phyloP scores from a whole-genome alignment of 352 stramenopile species.

The Phytophthora pisi region DNA sequence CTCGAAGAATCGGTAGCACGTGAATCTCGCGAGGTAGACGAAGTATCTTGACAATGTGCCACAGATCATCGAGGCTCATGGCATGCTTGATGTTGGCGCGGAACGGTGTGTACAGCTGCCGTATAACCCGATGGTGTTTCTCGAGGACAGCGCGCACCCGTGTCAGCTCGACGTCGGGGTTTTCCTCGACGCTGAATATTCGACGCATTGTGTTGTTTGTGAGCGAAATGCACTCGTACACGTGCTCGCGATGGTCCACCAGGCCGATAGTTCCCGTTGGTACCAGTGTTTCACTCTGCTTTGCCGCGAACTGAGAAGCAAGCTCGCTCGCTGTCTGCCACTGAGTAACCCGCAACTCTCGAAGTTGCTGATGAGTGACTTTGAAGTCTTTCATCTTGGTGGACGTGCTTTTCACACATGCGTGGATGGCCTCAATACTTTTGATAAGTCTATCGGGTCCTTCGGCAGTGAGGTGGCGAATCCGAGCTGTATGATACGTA shows the following conservation, averaged over 20 bases:
- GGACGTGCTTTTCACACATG: slow-evolving; percentile 35
- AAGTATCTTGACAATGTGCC: slow-evolving; percentile 71
- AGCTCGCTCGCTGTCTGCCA: slow-evolving; percentile 62
- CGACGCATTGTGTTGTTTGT: slow-evolving; percentile 58
- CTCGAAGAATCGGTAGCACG: slow-evolving; percentile 55
- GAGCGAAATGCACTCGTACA: slow-evolving; percentile 68
- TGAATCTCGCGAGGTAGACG: slow-evolving; percentile 61
- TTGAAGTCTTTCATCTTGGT: slow-evolving; percentile 43
- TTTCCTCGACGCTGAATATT: slow-evolving; percentile 64
- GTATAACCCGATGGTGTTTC: slow-evolving; percentile 58
- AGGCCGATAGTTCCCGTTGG: not conserved
- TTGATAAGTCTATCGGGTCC: slow-evolving; percentile 38
- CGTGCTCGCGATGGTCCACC: slow-evolving; percentile 48
- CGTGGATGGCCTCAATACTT: slow-evolving; percentile 43
- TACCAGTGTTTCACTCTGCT: not conserved
- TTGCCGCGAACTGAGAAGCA: slow-evolving; percentile 40
- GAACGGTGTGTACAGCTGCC: slow-evolving; percentile 60
- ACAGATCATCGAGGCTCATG: slow-evolving; percentile 69
- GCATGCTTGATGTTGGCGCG: slow-evolving; percentile 46
- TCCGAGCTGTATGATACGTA: slow-evolving; percentile 51
- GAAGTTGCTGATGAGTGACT: slow-evolving; percentile 35
- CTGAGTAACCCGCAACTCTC: slow-evolving; percentile 46
- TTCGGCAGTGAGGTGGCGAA: slow-evolving; percentile 40
- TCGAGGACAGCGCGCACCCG: slow-evolving; percentile 53
- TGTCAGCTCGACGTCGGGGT: slow-evolving; percentile 51